Evolutionary conservation across 2,329 filamentous ascomycete species (phyloP), one percentile per base, ranked within the genome.

Genomic region (Hypoxylon sp.): DNA sequence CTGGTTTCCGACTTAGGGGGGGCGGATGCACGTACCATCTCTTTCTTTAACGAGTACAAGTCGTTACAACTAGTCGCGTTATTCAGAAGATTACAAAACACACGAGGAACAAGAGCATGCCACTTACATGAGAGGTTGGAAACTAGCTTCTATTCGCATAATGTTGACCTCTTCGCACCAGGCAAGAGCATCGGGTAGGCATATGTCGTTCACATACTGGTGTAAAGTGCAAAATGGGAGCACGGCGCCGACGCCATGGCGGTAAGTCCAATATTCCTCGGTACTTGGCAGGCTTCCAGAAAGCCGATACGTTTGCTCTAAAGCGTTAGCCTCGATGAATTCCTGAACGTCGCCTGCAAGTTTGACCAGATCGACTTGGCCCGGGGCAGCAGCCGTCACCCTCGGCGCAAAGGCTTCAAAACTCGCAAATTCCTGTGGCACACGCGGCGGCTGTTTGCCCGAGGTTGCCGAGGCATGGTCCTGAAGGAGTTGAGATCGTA

Each of bases 241-340:
- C 5, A 71, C 69, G 13, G 68, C 66, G 8, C 72, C 71, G 8
- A 71, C 69, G 10, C 68, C 68, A 46, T 74, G 69, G 27, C 70
- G 70, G 50, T 70, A 72, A 2, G 57, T 51, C 70, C 72, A 72
- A 59, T 74, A 72, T 42, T 74, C 70, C 6, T 71, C 58, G 6
- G 62, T 55, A 1, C 46, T 70, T 3, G 70, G 68, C 11, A 72
- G 22, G 7, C 49, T 61, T 1, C 70, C 70, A 0, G 66, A 61
- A 40, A 74, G 70, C 17, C 71, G 60, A 22, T 63, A 63, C n/a
- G 60, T 61, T 30, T 74, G 72, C 31, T 74, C 72, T 2, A 66
- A 22, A 2, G 61, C 66, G 54, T 65, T 69, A 13, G 62, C 61
- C n/a, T 71, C 62, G 56, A 74, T 69, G 55, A 74, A 74, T 30